phyloP scores from a whole-genome alignment of 495 filamentous ascomycete genomes.

The Podospora comata region DNA sequence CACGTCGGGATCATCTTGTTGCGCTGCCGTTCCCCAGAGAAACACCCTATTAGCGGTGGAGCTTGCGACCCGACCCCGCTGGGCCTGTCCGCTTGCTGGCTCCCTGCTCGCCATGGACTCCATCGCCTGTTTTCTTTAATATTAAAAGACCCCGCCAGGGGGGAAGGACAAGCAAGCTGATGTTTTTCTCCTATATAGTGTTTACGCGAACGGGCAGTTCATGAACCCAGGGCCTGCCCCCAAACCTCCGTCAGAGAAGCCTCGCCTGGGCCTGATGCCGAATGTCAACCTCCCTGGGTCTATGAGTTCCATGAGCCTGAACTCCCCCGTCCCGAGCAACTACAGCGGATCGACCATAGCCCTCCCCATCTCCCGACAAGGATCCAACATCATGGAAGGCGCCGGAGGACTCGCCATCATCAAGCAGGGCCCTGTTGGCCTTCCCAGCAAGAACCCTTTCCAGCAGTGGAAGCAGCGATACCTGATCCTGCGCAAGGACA shows the following conservation, averaged over 20 bases:
- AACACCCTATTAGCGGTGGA: slow-evolving; percentile 10
- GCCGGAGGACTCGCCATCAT: slow-evolving; percentile 65
- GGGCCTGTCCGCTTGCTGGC: not conserved
- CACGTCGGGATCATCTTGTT: slow-evolving; percentile 9
- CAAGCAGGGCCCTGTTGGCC: slow-evolving; percentile 72
- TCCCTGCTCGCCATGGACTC: slow-evolving; percentile 3
- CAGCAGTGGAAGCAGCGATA: slow-evolving; percentile 81
- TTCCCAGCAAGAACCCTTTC: slow-evolving; percentile 72
- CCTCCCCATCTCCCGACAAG: slow-evolving; percentile 59
- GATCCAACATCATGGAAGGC: slow-evolving; percentile 54
- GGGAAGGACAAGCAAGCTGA: slow-evolving; percentile 21
- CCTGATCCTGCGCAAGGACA: slow-evolving; percentile 81
- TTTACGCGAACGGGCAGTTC: slow-evolving; percentile 71
- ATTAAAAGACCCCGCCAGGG: slow-evolving; percentile 12
- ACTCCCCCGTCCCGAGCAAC: slow-evolving; percentile 56
- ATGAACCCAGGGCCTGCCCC: slow-evolving; percentile 97
- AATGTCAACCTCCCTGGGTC: slow-evolving; percentile 70
- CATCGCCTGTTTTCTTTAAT: slow-evolving; percentile 4
- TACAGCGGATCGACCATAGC: slow-evolving; percentile 65
- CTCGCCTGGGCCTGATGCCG: slow-evolving; percentile 73
- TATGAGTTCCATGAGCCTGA: slow-evolving; percentile 68
- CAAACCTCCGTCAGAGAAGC: slow-evolving; percentile 79
- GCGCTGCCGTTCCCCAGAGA: slow-evolving; percentile 8
- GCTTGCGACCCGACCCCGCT: not conserved
- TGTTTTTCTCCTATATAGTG: slow-evolving; percentile 35